Conservation (phyloP, 163 green algal genomes). For the Chlamydomonas reinhardtii region DNA sequence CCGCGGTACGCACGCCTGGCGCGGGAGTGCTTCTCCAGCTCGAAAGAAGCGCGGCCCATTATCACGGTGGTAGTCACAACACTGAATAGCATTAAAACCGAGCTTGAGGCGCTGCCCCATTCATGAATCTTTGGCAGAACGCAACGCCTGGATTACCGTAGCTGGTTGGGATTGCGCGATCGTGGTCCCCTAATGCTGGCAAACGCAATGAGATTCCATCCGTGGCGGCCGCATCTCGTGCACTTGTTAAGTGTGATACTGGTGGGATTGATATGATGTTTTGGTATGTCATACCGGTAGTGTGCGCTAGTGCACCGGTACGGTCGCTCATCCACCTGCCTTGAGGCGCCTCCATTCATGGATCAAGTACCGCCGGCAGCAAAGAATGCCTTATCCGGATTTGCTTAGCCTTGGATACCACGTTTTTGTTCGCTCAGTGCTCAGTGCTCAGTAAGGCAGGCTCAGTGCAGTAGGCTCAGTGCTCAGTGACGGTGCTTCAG, state of each 20-base stretch:
- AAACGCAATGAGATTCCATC: not conserved
- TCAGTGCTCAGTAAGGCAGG: too few species aligned
- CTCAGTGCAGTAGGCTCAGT: too few species aligned
- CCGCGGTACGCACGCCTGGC: constrained; percentile 24
- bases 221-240: not conserved
- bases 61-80: not conserved
- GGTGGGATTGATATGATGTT: not conserved
- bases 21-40: constrained; percentile 29
- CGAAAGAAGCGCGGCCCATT: constrained; percentile 16
- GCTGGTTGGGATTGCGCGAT: not conserved
- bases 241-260: not conserved
- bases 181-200: not conserved
- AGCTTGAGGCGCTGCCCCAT: not conserved
- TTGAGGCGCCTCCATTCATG: too few species aligned
- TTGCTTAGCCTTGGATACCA: too few species aligned
- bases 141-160: not conserved
- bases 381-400: too few species aligned
- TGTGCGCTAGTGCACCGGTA: too few species aligned
- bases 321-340: too few species aligned
- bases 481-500: too few species aligned
- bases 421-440: too few species aligned
- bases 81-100: constrained; percentile 7
- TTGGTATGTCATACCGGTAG: too few species aligned
- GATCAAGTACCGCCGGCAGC: too few species aligned
- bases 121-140: not conserved